Conservation (phyloP, 1,139 yeast species). For the Lizanozyma gosingica region DNA sequence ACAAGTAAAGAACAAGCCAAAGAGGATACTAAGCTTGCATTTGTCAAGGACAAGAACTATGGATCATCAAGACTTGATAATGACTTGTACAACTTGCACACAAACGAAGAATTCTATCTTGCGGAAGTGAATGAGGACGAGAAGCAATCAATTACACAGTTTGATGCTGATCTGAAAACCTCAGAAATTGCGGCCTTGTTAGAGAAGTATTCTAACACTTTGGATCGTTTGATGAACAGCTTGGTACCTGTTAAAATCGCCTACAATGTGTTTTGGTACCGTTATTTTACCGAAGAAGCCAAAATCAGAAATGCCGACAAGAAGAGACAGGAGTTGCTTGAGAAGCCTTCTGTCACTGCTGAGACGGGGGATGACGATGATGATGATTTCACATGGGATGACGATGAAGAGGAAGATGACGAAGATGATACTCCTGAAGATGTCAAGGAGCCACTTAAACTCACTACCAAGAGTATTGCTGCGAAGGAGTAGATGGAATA, state of each 20-base stretch:
- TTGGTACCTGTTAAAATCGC: slow-evolving; percentile 59
- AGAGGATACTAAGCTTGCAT: slow-evolving; percentile 15
- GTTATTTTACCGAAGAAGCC: slow-evolving; percentile 52
- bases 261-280: slow-evolving; percentile 64
- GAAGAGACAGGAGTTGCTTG: slow-evolving; percentile 54
- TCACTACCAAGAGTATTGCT: too few relatives aligned
- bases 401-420: slow-evolving; percentile 48
- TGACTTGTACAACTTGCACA: slow-evolving; percentile 34
- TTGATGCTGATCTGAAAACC: slow-evolving; percentile 44
- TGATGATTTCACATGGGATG: slow-evolving; percentile 51
- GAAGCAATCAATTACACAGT: slow-evolving; percentile 13
- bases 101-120: slow-evolving; percentile 15
- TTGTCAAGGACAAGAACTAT: slow-evolving; percentile 18
- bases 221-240: slow-evolving; percentile 49
- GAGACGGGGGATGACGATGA: slow-evolving; percentile 35
- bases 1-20: slow-evolving; percentile 3
- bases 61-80: slow-evolving; percentile 34
- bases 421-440: too few relatives aligned
- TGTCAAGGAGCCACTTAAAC: too few relatives aligned
- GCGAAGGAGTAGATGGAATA: too few relatives aligned
- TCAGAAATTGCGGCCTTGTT: slow-evolving; percentile 43
- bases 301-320: slow-evolving; percentile 55
- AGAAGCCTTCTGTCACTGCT: slow-evolving; percentile 17
- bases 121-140: slow-evolving; percentile 11
- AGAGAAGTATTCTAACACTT: slow-evolving; percentile 37